phyloP scores from a whole-genome alignment of 192 early-diverging fungal species.

The Phycomyces nitens region DNA sequence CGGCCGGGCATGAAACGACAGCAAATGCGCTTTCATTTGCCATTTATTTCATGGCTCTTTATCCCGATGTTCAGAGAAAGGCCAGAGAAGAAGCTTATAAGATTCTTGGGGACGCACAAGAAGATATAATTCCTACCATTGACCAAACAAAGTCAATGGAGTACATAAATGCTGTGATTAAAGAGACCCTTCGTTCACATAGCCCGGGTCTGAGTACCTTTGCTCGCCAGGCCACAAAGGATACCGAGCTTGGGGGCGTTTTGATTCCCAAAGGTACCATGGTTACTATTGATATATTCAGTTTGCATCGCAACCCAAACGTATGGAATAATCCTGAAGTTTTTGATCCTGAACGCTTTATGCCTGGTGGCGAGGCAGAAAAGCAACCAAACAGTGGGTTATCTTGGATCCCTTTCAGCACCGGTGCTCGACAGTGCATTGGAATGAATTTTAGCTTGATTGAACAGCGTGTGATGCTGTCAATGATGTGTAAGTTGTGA shows the following conservation, averaged over 20 bases:
- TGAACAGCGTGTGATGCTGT: constrained; percentile 54
- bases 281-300: constrained; percentile 37
- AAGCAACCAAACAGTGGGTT: not conserved
- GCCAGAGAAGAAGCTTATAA: constrained; percentile 20
- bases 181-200: constrained; percentile 23
- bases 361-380: constrained; percentile 16
- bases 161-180: constrained; percentile 38
- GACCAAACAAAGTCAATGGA: constrained; percentile 48
- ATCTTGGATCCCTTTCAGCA: constrained; percentile 50
- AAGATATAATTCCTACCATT: constrained; percentile 12
- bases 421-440: constrained; percentile 53
- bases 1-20: constrained; percentile 27
- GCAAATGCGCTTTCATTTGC: constrained; percentile 11
- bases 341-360: constrained; percentile 33
- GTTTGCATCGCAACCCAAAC: constrained; percentile 20
- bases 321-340: constrained; percentile 25
- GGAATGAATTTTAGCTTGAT: constrained; percentile 56
- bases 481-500: constrained; percentile 39
- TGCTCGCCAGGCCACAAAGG: constrained; percentile 16
- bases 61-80: constrained; percentile 10
- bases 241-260: constrained; percentile 10
- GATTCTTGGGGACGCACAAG: constrained; percentile 17
- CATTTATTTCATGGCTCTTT: constrained; percentile 10
- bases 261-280: constrained; percentile 33
- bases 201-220: not conserved